These are phyloP conservation scores for Ogataea hybrid DNA, from an alignment of 1,139 yeast genomes.

Conservation along the genomic window DNA sequence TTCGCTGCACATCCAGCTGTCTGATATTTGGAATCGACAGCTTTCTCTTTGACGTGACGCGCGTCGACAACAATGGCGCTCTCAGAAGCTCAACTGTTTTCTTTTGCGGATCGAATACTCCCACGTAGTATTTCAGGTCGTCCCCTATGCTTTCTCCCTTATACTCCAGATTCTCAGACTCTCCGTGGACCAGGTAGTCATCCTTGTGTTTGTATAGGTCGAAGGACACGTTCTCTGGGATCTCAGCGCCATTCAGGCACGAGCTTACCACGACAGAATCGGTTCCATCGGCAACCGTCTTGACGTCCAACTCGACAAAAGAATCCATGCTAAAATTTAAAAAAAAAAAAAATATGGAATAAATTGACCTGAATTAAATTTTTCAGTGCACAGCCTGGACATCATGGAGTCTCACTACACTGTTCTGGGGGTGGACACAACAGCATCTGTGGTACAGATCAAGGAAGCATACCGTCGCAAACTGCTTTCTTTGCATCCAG, in stretches of 20 bases:
- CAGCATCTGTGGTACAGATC: slow-evolving; percentile 42
- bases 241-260: slow-evolving; percentile 72
- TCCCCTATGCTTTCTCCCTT: slow-evolving; percentile 51
- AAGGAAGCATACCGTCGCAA: slow-evolving; percentile 59
- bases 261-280: slow-evolving; percentile 45
- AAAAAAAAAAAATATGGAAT: background rate
- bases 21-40: slow-evolving; percentile 61
- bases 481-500: slow-evolving; percentile 73
- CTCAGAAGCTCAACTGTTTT: slow-evolving; percentile 60
- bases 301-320: slow-evolving; percentile 32
- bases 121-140: slow-evolving; percentile 45
- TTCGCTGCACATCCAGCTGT: slow-evolving; percentile 49
- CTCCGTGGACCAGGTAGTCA: slow-evolving; percentile 67
- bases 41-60: slow-evolving; percentile 53
- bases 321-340: slow-evolving; percentile 21
- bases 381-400: slow-evolving; percentile 19
- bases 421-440: slow-evolving; percentile 45
- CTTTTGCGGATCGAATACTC: slow-evolving; percentile 62
- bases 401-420: slow-evolving; percentile 41
- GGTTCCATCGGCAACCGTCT: slow-evolving; percentile 32
- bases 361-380: background rate
- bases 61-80: slow-evolving; percentile 56
- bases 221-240: slow-evolving; percentile 59
- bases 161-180: slow-evolving; percentile 68
- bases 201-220: slow-evolving; percentile 57